Conservation (phyloP, 169 alveolate genomes). For the Eimeria acervulina region DNA sequence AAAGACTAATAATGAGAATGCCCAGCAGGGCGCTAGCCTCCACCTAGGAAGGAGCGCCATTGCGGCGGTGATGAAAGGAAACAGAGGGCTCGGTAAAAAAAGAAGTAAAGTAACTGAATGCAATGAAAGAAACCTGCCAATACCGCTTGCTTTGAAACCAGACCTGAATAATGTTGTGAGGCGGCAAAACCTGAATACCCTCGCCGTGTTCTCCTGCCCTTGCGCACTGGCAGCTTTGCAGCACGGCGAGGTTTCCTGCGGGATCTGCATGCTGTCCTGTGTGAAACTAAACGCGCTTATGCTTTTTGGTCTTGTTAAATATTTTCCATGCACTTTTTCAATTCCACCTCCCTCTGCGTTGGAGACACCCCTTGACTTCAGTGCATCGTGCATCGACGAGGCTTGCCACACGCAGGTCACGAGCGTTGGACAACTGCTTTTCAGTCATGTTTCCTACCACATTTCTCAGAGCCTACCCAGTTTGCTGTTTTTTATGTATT, state of each 20-base stretch:
- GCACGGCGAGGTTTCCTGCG: constrained; percentile 21
- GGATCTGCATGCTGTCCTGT: constrained; percentile 15
- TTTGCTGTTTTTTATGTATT: neutral
- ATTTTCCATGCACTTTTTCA: neutral
- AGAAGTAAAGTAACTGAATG: neutral
- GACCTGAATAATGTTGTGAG: constrained; percentile 21
- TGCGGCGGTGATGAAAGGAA: neutral
- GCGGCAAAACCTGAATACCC: neutral
- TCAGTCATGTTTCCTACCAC: neutral
- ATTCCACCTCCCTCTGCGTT: neutral
- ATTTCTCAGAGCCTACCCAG: neutral
- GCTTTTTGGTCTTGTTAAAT: neutral
- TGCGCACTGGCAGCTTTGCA: constrained; percentile 28
- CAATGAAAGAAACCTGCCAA: neutral
- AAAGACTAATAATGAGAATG: neutral
- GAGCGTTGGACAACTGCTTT: neutral
- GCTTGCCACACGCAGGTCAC: neutral
- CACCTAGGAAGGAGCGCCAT: constrained; percentile 28
- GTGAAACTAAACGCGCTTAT: neutral
- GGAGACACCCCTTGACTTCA: neutral
- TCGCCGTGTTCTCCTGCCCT: neutral
- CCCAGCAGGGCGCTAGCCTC: constrained; percentile 63
- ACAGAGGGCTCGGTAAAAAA: neutral
- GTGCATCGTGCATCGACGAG: neutral
- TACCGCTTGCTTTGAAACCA: neutral